These are phyloP conservation scores for Chrysochromulina tobinii DNA, from an alignment of 78 protist genomes.

Conservation along the genomic window DNA sequence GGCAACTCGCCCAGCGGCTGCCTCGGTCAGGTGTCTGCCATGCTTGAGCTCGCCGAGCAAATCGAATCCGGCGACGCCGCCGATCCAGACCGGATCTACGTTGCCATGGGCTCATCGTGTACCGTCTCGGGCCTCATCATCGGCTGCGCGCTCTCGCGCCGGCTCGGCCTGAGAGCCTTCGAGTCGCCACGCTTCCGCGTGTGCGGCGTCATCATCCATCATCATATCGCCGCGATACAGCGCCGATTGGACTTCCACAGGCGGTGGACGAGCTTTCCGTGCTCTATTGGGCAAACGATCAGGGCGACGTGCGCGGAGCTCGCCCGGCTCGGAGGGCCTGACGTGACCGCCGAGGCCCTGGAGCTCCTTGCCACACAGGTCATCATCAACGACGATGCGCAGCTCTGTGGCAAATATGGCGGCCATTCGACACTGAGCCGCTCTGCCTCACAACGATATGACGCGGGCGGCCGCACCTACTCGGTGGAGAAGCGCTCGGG, in stretches of 20 bases:
- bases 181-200: not conserved
- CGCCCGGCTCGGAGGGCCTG: slow-evolving; percentile 8
- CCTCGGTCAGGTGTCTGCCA: not conserved
- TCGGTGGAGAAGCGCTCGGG: not conserved
- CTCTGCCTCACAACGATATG: not conserved
- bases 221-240: not conserved
- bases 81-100: not conserved
- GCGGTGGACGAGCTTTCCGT: not conserved
- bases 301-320: not conserved
- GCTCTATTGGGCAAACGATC: not conserved
- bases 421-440: not conserved
- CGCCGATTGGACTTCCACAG: not conserved
- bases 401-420: not conserved
- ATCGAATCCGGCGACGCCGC: not conserved
- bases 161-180: not conserved
- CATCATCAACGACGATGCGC: not conserved
- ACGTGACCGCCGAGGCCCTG: not conserved
- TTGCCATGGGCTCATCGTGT: slow-evolving; percentile 8
- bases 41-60: slow-evolving; percentile 17
- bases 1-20: slow-evolving; percentile 1
- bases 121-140: slow-evolving; percentile 29
- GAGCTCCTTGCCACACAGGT: not conserved
- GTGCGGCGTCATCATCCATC: slow-evolving; percentile 3
- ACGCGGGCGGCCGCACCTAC: not conserved
- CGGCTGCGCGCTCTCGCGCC: slow-evolving; percentile 3